Conservation (phyloP, 805 yeast species). For the Metschnikowia borealis region DNA sequence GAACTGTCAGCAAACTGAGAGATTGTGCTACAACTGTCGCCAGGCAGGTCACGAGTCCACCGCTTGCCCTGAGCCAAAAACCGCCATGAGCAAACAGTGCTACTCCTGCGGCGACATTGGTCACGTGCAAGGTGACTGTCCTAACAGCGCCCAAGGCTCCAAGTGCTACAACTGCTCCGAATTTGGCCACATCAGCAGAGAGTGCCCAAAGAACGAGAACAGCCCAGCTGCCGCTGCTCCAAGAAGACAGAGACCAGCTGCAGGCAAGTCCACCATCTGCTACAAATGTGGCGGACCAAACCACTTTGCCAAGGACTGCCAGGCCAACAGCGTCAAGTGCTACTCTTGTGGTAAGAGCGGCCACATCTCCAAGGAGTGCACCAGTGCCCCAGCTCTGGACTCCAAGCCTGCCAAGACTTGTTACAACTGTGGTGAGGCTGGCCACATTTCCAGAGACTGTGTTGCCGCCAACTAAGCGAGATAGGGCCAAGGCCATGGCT, state of each 20-base stretch:
- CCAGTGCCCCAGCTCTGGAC: slow-evolving; percentile 40
- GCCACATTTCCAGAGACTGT: slow-evolving; percentile 87
- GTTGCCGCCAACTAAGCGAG: slow-evolving; percentile 17
- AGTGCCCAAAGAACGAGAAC: slow-evolving; percentile 51
- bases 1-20: slow-evolving; percentile 77
- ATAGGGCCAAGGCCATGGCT: neutral
- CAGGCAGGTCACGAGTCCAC: slow-evolving; percentile 85
- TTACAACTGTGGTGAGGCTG: slow-evolving; percentile 72
- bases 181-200: slow-evolving; percentile 79
- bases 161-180: slow-evolving; percentile 79
- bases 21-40: slow-evolving; percentile 90
- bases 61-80: slow-evolving; percentile 86
- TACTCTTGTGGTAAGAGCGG: slow-evolving; percentile 91
- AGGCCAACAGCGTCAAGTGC: slow-evolving; percentile 68
- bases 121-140: slow-evolving; percentile 84
- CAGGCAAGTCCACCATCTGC: slow-evolving; percentile 52
- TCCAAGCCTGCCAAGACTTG: slow-evolving; percentile 52
- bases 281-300: slow-evolving; percentile 92
- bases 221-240: slow-evolving; percentile 16
- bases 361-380: slow-evolving; percentile 83
- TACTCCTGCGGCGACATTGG: slow-evolving; percentile 91
- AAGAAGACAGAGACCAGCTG: slow-evolving; percentile 17
- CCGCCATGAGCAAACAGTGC: slow-evolving; percentile 81
- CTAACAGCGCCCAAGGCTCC: slow-evolving; percentile 57
- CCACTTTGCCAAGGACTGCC: slow-evolving; percentile 91